A percentile compares a stretch with the other conserved stretches of the same genome.
These are phyloP conservation scores for Fusarium albosuccineum DNA, from an alignment of 2,329 filamentous ascomycete species.

Conservation along the genomic window DNA sequence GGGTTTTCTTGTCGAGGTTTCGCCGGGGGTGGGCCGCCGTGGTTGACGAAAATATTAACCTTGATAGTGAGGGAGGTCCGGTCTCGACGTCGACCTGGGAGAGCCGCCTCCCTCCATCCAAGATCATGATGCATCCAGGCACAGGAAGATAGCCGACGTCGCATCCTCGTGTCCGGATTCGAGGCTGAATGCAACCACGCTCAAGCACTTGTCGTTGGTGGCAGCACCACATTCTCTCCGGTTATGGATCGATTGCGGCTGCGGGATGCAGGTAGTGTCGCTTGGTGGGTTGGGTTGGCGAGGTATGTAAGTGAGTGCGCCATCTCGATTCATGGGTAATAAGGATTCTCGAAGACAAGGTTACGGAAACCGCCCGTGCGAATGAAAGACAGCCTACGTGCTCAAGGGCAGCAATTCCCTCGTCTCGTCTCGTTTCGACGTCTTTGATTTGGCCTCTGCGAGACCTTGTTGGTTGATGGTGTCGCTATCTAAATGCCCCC, in stretches of 20 bases:
- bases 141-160: conserved; percentile 38
- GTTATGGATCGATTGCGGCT: conserved; percentile 3
- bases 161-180: conserved; percentile 30
- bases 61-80: conserved; percentile 4
- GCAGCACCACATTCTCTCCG: conserved; percentile 32
- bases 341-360: conserved; percentile 25
- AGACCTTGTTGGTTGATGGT: conserved; percentile 1
- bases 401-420: background rate
- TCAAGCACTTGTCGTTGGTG: conserved; percentile 21
- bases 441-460: background rate
- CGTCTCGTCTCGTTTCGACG: background rate
- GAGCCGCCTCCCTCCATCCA: background rate
- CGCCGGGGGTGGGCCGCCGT: conserved; percentile 27
- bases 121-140: conserved; percentile 23
- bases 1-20: conserved; percentile 33
- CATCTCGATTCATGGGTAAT: conserved; percentile 23
- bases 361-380: conserved; percentile 10
- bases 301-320: conserved; percentile 13
- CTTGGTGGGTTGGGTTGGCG: conserved; percentile 20
- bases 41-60: background rate
- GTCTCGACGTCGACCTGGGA: conserved; percentile 9
- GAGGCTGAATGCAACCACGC: conserved; percentile 26
- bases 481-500: background rate
- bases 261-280: conserved; percentile 2
- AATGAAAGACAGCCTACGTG: conserved; percentile 6